These are phyloP conservation scores for Pythium sp. DNA, from an alignment of 352 stramenopile species.

Conservation along the genomic window DNA sequence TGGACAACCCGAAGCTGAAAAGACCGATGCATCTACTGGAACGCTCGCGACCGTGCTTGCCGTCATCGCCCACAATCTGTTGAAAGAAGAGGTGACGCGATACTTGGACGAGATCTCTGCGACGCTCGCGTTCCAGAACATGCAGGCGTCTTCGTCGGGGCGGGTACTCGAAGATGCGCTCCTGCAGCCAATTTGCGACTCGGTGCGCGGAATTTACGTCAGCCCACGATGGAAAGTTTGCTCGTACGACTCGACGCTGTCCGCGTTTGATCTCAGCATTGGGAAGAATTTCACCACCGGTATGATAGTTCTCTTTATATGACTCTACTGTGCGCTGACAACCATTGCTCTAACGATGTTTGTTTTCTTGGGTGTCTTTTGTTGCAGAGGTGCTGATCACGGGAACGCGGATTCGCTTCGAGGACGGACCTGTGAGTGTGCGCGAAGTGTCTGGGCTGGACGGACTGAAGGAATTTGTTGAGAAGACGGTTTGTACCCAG, in stretches of 20 bases:
- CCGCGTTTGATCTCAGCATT: slow-evolving; percentile 77
- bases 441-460: slow-evolving; percentile 61
- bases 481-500: slow-evolving; percentile 75
- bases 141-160: slow-evolving; percentile 49
- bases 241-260: slow-evolving; percentile 70
- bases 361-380: neutral
- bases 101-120: slow-evolving; percentile 76
- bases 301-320: slow-evolving; percentile 11
- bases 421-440: slow-evolving; percentile 53
- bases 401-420: slow-evolving; percentile 72
- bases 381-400: slow-evolving; percentile 70
- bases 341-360: neutral
- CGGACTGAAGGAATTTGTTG: slow-evolving; percentile 64
- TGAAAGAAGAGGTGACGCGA: slow-evolving; percentile 69
- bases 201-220: slow-evolving; percentile 75
- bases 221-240: slow-evolving; percentile 79
- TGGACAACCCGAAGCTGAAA: slow-evolving; percentile 34
- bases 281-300: slow-evolving; percentile 82
- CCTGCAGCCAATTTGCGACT: slow-evolving; percentile 81
- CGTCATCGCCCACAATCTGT: slow-evolving; percentile 70
- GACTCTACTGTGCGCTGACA: neutral
- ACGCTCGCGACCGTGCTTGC: slow-evolving; percentile 56
- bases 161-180: slow-evolving; percentile 76
- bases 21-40: slow-evolving; percentile 35
- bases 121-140: slow-evolving; percentile 56